Evolutionary conservation across 2,329 filamentous ascomycete genomes (phyloP).

Genomic region (Sclerotinia spermophila): DNA sequence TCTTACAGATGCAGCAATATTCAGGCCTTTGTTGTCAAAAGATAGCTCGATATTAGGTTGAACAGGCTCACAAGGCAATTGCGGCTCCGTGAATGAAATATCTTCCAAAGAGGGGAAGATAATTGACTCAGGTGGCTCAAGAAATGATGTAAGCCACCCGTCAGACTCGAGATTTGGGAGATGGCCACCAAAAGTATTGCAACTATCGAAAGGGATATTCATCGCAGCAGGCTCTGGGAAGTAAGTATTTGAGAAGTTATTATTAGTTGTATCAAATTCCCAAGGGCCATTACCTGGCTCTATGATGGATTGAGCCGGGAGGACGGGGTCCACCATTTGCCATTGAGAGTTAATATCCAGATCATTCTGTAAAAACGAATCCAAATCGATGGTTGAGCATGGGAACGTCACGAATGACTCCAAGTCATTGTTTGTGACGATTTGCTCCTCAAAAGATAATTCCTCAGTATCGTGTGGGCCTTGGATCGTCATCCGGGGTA

Average conservation of each 20-base stretch:
- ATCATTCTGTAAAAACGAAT: background rate
- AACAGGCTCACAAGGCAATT: background rate
- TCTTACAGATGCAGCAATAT: background rate
- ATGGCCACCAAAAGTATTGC: background rate
- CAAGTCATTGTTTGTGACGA: background rate
- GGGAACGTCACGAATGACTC: background rate
- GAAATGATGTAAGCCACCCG: constrained; percentile 3
- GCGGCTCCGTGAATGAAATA: background rate
- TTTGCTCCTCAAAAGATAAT: background rate
- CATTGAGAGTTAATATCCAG: background rate
- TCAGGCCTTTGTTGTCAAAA: background rate
- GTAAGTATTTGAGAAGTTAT: background rate
- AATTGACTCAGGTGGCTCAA: background rate
- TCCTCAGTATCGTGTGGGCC: background rate
- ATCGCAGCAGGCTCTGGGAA: background rate
- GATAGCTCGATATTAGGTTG: too few species aligned
- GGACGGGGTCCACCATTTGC: background rate
- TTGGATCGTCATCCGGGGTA: background rate
- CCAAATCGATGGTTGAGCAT: background rate
- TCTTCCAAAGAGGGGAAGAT: background rate
- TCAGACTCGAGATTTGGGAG: constrained; percentile 2
- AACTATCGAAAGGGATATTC: background rate
- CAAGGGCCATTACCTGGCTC: background rate
- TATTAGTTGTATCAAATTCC: background rate
- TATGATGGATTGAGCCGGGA: background rate